A percentile compares a stretch with the other conserved stretches of the same genome.
Evolutionary conservation across 805 yeast genomes (phyloP).

Genomic region (Lachancea cidri): DNA sequence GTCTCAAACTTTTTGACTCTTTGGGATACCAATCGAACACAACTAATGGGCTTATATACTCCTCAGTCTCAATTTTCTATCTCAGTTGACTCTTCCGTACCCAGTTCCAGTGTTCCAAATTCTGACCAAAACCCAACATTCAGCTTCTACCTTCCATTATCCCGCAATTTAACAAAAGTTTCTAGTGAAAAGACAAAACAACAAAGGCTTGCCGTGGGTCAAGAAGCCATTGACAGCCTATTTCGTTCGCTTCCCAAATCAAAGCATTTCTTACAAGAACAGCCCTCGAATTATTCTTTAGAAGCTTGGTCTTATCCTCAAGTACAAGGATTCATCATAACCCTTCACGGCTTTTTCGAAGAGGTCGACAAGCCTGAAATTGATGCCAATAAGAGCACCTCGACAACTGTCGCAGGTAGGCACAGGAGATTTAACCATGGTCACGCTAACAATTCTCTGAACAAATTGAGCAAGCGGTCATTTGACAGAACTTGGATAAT

Average conservation of each 20-base stretch:
- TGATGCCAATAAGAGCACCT: conserved; percentile 24
- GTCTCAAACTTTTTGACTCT: conserved; percentile 65
- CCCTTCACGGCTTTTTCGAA: conserved; percentile 78
- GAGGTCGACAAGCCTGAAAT: conserved; percentile 57
- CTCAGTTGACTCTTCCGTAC: conserved; percentile 68
- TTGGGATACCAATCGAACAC: conserved; percentile 78
- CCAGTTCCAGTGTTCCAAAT: conserved; percentile 37
- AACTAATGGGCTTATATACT: conserved; percentile 68
- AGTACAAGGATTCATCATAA: conserved; percentile 70
- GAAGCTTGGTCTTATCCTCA: conserved; percentile 71
- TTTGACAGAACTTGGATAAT: conserved; percentile 84
- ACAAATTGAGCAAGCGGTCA: conserved; percentile 53
- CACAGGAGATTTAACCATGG: conserved; percentile 30
- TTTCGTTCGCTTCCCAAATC: conserved; percentile 74
- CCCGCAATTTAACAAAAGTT: conserved; percentile 71
- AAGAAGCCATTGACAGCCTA: conserved; percentile 51
- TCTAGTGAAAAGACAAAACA: conserved; percentile 48
- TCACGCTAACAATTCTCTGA: conserved; percentile 25
- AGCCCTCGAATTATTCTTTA: conserved; percentile 65
- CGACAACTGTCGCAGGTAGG: conserved; percentile 17
- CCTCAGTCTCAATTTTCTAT: conserved; percentile 80
- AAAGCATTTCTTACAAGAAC: conserved; percentile 59
- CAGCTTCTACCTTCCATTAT: conserved; percentile 63
- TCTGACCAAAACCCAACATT: conserved; percentile 41
- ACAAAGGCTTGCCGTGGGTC: conserved; percentile 62